Conservation (phyloP, 805 yeast species). For the Clavispora phyllophila region DNA sequence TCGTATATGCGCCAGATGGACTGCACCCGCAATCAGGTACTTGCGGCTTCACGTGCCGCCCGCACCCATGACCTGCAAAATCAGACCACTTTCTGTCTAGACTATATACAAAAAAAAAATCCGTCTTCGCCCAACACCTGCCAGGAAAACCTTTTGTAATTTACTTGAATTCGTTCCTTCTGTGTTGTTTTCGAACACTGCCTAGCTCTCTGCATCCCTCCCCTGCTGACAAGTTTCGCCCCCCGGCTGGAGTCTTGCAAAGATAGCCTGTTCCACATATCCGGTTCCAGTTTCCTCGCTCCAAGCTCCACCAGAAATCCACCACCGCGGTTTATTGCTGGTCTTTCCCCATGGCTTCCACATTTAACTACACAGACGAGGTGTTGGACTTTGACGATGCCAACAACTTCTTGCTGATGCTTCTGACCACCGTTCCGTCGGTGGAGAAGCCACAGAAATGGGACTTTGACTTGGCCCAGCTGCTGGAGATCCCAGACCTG, state of each 20-base stretch:
- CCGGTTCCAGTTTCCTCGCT: background rate
- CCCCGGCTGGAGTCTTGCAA: background rate
- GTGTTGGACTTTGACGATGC: constrained; percentile 12
- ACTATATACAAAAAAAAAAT: constrained; percentile 6
- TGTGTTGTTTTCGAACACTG: background rate
- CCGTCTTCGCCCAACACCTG: background rate
- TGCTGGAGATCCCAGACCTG: constrained; percentile 1
- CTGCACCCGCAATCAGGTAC: background rate
- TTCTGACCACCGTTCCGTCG: constrained; percentile 10
- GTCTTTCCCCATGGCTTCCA: background rate
- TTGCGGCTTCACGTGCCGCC: background rate
- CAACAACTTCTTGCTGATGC: constrained; percentile 11
- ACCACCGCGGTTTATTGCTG: background rate
- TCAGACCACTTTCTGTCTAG: constrained; percentile 9
- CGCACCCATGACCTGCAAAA: background rate
- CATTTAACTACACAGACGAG: constrained; percentile 1
- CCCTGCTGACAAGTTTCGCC: background rate
- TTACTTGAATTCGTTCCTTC: background rate
- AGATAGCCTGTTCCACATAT: background rate
- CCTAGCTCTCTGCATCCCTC: background rate
- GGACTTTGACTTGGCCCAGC: constrained; percentile 2
- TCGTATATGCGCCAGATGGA: background rate
- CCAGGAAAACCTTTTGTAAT: background rate
- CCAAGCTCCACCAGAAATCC: background rate
- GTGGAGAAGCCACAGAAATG: constrained; percentile 7